A percentile compares a stretch with the other conserved stretches of the same genome.
phyloP scores from a whole-genome alignment of 768 basidiomycete genomes.

The Phanerochaete sordida region DNA sequence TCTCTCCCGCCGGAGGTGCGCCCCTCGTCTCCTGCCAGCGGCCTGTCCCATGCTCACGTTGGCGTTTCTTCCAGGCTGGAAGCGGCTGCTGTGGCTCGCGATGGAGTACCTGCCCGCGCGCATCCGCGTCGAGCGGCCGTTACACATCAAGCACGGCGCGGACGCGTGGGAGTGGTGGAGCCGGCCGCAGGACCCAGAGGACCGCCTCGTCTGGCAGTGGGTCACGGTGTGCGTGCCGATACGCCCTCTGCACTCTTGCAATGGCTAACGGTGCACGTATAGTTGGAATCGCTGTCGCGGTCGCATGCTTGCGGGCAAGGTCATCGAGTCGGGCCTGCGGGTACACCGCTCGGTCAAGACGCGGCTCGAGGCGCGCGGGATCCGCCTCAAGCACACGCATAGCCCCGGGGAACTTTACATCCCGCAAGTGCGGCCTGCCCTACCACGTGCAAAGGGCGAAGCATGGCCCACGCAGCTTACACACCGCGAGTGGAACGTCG shows the following conservation, averaged over 20 bases:
- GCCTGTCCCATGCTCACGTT: too few species aligned
- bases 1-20: conserved; percentile 31
- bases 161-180: not conserved
- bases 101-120: conserved; percentile 41
- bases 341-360: conserved; percentile 50
- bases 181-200: not conserved
- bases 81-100: conserved; percentile 49
- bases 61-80: too few species aligned
- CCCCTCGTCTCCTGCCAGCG: not conserved
- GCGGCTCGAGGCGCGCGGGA: conserved; percentile 44
- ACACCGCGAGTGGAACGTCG: conserved; percentile 12
- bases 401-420: conserved; percentile 1
- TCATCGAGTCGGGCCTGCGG: conserved; percentile 31
- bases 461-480: not conserved
- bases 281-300: conserved; percentile 35
- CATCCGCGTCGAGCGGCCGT: not conserved
- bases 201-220: not conserved
- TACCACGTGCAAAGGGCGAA: not conserved
- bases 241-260: not conserved
- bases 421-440: conserved; percentile 11
- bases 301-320: conserved; percentile 38
- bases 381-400: not conserved
- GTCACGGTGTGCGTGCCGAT: not conserved
- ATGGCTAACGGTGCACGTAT: conserved; percentile 1
- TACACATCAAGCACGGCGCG: not conserved